These are phyloP conservation scores for Rhododendron vialii DNA, from an alignment of 148 eudicot species.

Conservation along the genomic window DNA sequence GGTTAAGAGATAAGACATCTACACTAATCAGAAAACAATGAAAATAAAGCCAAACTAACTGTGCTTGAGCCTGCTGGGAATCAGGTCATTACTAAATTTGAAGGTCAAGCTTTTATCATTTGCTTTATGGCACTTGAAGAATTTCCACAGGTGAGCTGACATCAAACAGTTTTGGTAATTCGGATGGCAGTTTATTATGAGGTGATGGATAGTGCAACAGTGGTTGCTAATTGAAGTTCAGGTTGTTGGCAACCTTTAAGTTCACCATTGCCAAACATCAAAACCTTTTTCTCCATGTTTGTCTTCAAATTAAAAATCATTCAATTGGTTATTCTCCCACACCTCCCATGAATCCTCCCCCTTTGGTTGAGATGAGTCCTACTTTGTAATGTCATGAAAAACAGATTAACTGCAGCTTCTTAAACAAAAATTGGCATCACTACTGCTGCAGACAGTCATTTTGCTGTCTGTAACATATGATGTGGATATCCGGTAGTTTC, in stretches of 20 bases:
- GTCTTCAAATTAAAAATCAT: background rate
- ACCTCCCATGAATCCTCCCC: background rate
- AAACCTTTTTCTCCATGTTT: background rate
- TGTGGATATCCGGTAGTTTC: background rate
- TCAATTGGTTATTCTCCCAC: background rate
- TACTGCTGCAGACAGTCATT: background rate
- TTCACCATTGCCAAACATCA: background rate
- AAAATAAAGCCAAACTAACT: background rate
- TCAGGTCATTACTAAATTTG: background rate
- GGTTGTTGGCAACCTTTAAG: background rate
- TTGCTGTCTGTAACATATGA: background rate
- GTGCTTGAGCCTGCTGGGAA: background rate
- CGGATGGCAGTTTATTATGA: background rate
- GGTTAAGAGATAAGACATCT: background rate
- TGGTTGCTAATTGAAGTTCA: background rate
- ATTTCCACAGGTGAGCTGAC: background rate
- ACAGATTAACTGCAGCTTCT: background rate
- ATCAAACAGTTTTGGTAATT: background rate
- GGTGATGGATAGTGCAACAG: background rate
- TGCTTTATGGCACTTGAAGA: background rate
- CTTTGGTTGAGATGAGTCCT: background rate
- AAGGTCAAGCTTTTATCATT: background rate
- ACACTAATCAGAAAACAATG: background rate
- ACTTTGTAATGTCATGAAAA: background rate
- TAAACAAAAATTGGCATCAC: background rate